Percentiles rank a stretch among this genome's conserved stretches.
Conservation (phyloP, 768 basidiomycete species). For the Xerocomus spinulosus region DNA sequence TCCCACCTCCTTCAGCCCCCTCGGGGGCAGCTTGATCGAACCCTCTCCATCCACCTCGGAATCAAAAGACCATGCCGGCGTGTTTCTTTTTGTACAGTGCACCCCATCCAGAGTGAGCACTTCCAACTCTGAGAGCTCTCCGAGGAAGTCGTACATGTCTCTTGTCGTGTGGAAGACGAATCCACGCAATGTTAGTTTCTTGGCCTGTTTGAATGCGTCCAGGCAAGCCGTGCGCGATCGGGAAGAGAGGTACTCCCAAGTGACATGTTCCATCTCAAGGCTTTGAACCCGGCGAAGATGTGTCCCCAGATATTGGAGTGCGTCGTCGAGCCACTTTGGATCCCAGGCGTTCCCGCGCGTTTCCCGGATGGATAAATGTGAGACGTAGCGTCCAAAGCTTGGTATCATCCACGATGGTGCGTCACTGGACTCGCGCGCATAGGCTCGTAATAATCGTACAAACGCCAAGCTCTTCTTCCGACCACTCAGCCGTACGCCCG, state of each 20-base stretch:
- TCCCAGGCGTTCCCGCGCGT: conserved; percentile 31
- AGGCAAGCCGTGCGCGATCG: conserved; percentile 24
- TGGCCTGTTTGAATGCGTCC: conserved; percentile 19
- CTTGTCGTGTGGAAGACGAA: conserved; percentile 24
- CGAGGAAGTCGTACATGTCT: conserved; percentile 28
- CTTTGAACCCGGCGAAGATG: conserved; percentile 20
- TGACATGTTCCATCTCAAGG: conserved; percentile 28
- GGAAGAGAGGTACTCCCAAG: conserved; percentile 31
- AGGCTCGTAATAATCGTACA: conserved; percentile 15
- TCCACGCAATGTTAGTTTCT: conserved; percentile 19
- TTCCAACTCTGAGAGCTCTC: conserved; percentile 25
- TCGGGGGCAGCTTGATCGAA: conserved; percentile 14
- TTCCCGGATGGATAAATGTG: conserved; percentile 24
- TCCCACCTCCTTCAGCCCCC: conserved; percentile 23
- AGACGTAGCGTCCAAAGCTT: conserved; percentile 54
- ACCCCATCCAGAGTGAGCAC: conserved; percentile 28
- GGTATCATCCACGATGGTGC: conserved; percentile 38
- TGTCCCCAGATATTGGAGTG: conserved; percentile 21
- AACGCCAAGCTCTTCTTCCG: conserved; percentile 20
- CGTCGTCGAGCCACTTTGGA: conserved; percentile 31
- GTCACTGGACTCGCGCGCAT: conserved; percentile 9
- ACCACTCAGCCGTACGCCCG: conserved; percentile 15
- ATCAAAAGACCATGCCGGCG: conserved; percentile 10
- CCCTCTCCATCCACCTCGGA: conserved; percentile 6
- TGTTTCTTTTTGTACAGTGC: conserved; percentile 19